Evolutionary conservation across 441 rosid genomes (phyloP).

Genomic region (Adansonia rubrostipa): DNA sequence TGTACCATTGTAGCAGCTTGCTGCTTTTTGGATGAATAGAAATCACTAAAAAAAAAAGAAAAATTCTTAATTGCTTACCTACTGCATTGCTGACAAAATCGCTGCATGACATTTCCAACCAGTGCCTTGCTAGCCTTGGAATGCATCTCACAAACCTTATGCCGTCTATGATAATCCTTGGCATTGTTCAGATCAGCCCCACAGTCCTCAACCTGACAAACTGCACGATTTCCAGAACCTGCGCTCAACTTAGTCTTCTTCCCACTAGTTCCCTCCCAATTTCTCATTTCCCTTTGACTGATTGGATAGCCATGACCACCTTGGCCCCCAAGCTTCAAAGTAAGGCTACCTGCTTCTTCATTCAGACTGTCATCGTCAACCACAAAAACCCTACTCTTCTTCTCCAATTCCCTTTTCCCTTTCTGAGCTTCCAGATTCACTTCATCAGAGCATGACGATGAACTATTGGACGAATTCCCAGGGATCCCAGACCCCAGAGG

Average conservation of each 20-base stretch:
- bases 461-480: slow-evolving; percentile 73
- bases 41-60: too few relatives aligned
- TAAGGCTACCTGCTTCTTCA: slow-evolving; percentile 53
- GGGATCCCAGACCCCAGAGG: slow-evolving; percentile 53
- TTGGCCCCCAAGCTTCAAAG: slow-evolving; percentile 74
- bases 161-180: slow-evolving; percentile 95
- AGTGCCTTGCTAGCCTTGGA: slow-evolving; percentile 89
- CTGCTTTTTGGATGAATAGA: too few relatives aligned
- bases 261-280: slow-evolving; percentile 51
- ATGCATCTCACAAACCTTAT: slow-evolving; percentile 96
- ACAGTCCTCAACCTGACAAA: slow-evolving; percentile 94
- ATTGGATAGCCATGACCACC: slow-evolving; percentile 54
- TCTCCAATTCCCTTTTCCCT: slow-evolving; percentile 68
- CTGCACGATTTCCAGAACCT: slow-evolving; percentile 60
- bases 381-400: slow-evolving; percentile 72
- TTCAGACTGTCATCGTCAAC: slow-evolving; percentile 55
- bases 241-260: slow-evolving; percentile 80
- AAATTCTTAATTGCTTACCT: slow-evolving; percentile 56
- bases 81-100: slow-evolving; percentile 99
- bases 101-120: slow-evolving; percentile 89
- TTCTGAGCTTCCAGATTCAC: slow-evolving; percentile 51
- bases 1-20: too few relatives aligned
- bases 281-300: slow-evolving; percentile 41
- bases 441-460: slow-evolving; percentile 88
- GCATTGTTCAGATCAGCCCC: slow-evolving; percentile 88